phyloP scores from a whole-genome alignment of 2,329 filamentous ascomycete species.

The Pezicula carpinea region DNA sequence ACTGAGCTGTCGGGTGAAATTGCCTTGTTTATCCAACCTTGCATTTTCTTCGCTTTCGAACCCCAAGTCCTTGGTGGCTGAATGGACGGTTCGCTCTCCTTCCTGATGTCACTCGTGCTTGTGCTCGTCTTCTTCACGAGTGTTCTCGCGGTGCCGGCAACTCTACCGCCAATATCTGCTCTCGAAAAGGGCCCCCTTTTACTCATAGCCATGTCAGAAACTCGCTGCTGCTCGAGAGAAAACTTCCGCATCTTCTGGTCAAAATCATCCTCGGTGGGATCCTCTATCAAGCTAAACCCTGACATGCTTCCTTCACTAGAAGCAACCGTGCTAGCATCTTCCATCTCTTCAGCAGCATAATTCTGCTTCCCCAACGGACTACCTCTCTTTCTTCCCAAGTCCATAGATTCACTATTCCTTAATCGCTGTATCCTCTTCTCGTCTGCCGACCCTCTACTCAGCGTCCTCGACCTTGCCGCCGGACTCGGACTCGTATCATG shows the following conservation, averaged over 20 bases:
- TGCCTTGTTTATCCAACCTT: constrained; percentile 14
- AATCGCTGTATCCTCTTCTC: not conserved
- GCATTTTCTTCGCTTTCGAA: constrained; percentile 10
- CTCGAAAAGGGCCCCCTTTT: constrained; percentile 2
- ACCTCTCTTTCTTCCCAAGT: not conserved
- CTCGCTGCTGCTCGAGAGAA: constrained; percentile 4
- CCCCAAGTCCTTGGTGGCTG: constrained; percentile 16
- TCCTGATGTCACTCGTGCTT: constrained; percentile 2
- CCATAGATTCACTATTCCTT: not conserved
- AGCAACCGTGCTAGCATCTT: not conserved
- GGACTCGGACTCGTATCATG: constrained; percentile 19
- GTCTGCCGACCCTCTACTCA: constrained; percentile 2
- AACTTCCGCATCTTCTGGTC: constrained; percentile 6
- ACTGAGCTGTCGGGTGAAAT: constrained; percentile 13
- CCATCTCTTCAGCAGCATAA: not conserved
- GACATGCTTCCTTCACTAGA: constrained; percentile 2
- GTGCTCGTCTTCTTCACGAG: constrained; percentile 8
- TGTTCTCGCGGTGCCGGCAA: constrained; percentile 4
- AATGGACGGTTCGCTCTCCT: constrained; percentile 16
- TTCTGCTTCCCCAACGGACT: not conserved
- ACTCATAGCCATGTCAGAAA: not conserved
- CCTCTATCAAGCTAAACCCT: constrained; percentile 2
- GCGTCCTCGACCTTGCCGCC: constrained; percentile 5
- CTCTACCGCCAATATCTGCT: constrained; percentile 1
- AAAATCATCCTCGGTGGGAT: constrained; percentile 7